Evolutionary conservation across 768 basidiomycete species (phyloP).

Genomic region (Podaxis pistillaris): DNA sequence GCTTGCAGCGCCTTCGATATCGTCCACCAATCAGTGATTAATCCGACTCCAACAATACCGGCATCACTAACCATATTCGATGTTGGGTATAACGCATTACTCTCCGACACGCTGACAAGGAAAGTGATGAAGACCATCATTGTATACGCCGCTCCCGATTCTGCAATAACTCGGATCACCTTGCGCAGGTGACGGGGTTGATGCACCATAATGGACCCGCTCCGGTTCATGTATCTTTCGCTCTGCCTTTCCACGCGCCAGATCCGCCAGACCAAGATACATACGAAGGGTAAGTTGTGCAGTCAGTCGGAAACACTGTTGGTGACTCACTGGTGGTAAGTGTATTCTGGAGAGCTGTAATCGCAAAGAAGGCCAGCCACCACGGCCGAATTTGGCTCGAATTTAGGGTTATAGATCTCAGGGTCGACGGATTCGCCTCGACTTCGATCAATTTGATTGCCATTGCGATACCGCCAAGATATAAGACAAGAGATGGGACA

Average conservation of each 20-base stretch:
- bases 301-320: not conserved
- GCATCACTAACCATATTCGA: conserved; percentile 9
- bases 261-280: conserved; percentile 9
- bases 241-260: conserved; percentile 11
- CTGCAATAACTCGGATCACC: conserved; percentile 7
- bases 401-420: not conserved
- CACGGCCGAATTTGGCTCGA: conserved; percentile 5
- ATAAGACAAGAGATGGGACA: conserved; percentile 6
- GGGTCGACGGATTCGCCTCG: not conserved
- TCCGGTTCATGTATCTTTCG: not conserved
- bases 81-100: conserved; percentile 10
- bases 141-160: conserved; percentile 7
- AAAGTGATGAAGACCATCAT: conserved; percentile 7
- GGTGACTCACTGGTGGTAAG: conserved; percentile 5
- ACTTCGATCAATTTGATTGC: conserved; percentile 1
- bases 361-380: not conserved
- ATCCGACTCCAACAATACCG: not conserved
- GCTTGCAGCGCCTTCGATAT: conserved; percentile 4
- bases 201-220: not conserved
- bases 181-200: not conserved
- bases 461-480: conserved; percentile 5
- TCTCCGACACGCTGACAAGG: not conserved
- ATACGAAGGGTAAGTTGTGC: not conserved
- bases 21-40: too few species aligned
- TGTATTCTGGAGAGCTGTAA: conserved; percentile 5